phyloP scores from a whole-genome alignment of 2,329 filamentous ascomycete genomes.

The Alternaria postmessia region DNA sequence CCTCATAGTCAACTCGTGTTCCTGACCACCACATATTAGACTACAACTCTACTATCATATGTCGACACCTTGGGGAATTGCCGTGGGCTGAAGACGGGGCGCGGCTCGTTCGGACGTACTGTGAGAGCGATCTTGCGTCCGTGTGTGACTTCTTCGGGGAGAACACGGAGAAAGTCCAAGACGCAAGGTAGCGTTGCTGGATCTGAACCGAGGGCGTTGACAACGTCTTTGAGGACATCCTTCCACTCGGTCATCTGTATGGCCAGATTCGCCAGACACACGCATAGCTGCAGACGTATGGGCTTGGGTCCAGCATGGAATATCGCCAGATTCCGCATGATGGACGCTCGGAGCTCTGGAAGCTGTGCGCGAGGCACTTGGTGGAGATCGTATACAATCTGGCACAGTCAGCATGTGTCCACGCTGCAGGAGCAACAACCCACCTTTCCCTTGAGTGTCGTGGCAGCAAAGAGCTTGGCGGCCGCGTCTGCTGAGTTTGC shows the following conservation, averaged over 20 bases:
- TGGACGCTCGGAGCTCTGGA: conserved; percentile 79
- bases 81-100: conserved; percentile 49
- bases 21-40: conserved; percentile 66
- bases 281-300: conserved; percentile 85
- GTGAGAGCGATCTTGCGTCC: conserved; percentile 99
- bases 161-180: conserved; percentile 93
- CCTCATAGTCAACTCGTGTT: conserved; percentile 89
- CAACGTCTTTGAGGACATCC: conserved; percentile 84
- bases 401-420: conserved; percentile 32
- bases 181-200: conserved; percentile 84
- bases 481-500: conserved; percentile 77
- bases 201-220: conserved; percentile 77
- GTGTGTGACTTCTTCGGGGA: conserved; percentile 98
- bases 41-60: conserved; percentile 48
- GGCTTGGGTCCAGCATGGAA: conserved; percentile 83
- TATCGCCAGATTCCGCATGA: conserved; percentile 80
- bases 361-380: conserved; percentile 82
- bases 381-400: conserved; percentile 97
- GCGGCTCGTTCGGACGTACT: conserved; percentile 77
- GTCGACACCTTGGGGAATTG: conserved; percentile 46
- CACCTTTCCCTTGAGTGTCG: conserved; percentile 98
- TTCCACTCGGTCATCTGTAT: conserved; percentile 98
- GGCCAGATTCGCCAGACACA: conserved; percentile 91
- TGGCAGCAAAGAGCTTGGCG: conserved; percentile 93
- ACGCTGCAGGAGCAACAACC: conserved; percentile 25